Evolutionary conservation across 306 rosid species (phyloP).

Genomic region (Prunus mira): DNA sequence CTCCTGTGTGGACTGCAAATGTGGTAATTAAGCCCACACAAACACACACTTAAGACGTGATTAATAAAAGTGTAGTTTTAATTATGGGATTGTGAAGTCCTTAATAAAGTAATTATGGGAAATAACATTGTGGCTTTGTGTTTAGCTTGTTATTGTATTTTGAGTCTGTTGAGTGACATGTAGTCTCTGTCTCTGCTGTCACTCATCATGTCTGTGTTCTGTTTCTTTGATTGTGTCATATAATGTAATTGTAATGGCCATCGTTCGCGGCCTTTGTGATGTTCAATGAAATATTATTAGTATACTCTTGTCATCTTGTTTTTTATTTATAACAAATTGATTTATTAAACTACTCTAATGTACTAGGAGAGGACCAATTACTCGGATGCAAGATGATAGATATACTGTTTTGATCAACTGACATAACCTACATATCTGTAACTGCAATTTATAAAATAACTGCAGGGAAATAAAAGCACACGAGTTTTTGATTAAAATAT

Average conservation of each 20-base stretch:
- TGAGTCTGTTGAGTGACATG: not conserved
- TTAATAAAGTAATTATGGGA: conserved; percentile 7
- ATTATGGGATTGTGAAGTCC: conserved; percentile 16
- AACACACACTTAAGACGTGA: conserved; percentile 7
- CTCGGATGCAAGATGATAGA: too few relatives aligned
- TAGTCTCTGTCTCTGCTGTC: not conserved
- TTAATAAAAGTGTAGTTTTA: conserved; percentile 9
- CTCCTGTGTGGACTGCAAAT: conserved; percentile 53
- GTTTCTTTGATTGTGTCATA: conserved; percentile 12
- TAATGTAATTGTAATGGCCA: conserved; percentile 12
- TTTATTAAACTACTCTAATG: too few relatives aligned
- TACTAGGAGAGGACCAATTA: too few relatives aligned
- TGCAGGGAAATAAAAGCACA: too few relatives aligned
- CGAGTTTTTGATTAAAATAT: not conserved
- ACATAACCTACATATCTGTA: too few relatives aligned
- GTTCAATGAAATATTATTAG: conserved; percentile 21
- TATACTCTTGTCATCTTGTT: not conserved
- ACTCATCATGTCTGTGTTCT: conserved; percentile 6
- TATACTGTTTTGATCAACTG: too few relatives aligned
- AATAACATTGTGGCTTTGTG: conserved; percentile 28
- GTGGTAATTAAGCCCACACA: conserved; percentile 39
- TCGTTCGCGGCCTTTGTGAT: conserved; percentile 14
- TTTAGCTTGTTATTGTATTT: conserved; percentile 4
- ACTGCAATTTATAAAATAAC: not conserved
- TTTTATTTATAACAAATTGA: not conserved